A percentile compares a stretch with the other conserved stretches of the same genome.
phyloP scores from a whole-genome alignment of 1,284 basidiomycete genomes.

The Ustilago crameri region DNA sequence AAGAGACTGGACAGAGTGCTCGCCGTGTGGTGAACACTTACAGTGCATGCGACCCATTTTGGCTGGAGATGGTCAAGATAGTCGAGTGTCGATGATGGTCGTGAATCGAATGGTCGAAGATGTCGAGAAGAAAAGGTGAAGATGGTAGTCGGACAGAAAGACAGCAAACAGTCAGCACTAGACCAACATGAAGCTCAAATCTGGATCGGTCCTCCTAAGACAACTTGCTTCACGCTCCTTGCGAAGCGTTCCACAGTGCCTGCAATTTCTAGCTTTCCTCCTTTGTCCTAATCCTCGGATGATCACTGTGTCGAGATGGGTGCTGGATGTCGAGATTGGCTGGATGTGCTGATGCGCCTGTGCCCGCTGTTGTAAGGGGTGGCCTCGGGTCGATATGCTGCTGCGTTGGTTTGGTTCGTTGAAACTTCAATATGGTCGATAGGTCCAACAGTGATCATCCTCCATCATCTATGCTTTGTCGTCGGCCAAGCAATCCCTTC shows the following conservation, averaged over 20 bases:
- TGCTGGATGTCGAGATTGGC: neutral
- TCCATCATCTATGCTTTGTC: constrained; percentile 11
- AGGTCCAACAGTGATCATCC: constrained; percentile 31
- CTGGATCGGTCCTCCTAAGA: constrained; percentile 22
- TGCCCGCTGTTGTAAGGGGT: neutral
- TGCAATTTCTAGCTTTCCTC: neutral
- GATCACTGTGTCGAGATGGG: constrained; percentile 11
- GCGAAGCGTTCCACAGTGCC: constrained; percentile 38
- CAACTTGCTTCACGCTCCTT: constrained; percentile 33
- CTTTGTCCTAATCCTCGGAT: constrained; percentile 1
- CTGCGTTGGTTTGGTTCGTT: neutral
- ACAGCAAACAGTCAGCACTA: constrained; percentile 60
- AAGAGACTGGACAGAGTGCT: constrained; percentile 11
- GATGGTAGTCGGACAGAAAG: constrained; percentile 43
- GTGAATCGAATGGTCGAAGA: constrained; percentile 6
- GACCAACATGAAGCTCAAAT: constrained; percentile 56
- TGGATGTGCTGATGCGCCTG: neutral
- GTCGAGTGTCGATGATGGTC: constrained; percentile 10
- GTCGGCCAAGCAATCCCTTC: neutral
- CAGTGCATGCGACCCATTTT: constrained; percentile 69
- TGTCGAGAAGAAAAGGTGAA: constrained; percentile 13
- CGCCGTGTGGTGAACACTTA: constrained; percentile 37
- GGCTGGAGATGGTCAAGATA: constrained; percentile 41
- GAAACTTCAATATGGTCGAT: constrained; percentile 16
- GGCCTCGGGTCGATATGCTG: neutral